Evolutionary conservation across 192 early-diverging fungal species (phyloP).

Genomic region (Podochytrium sp.): DNA sequence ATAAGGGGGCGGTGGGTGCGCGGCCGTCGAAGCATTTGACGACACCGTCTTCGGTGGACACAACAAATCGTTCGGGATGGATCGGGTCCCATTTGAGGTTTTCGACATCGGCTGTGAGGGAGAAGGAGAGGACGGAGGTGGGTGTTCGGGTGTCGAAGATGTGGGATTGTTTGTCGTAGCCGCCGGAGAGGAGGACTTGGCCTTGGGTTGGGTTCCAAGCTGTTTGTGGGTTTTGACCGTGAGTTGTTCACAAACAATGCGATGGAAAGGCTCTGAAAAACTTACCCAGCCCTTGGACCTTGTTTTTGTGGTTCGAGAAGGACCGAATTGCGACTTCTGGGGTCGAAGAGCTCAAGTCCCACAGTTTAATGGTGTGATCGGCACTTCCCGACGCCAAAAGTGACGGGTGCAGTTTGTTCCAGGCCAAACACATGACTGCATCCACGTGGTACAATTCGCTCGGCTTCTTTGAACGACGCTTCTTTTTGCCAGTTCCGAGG

Average conservation of each 20-base stretch:
- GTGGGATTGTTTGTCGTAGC: constrained; percentile 87
- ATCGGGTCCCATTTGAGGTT: constrained; percentile 91
- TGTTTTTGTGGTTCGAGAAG: constrained; percentile 85
- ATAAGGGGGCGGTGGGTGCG: constrained; percentile 60
- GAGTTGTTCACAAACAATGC: background rate
- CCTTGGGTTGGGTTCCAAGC: constrained; percentile 88
- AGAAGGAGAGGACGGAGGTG: constrained; percentile 67
- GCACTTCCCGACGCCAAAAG: constrained; percentile 91
- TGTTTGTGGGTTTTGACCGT: background rate
- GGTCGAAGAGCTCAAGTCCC: constrained; percentile 81
- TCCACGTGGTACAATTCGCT: constrained; percentile 83
- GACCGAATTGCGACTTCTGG: constrained; percentile 67
- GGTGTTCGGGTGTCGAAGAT: constrained; percentile 93
- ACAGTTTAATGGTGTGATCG: constrained; percentile 96
- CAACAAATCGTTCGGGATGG: constrained; percentile 64
- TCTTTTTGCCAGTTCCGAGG: constrained; percentile 21
- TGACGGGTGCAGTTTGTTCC: constrained; percentile 83
- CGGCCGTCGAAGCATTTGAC: constrained; percentile 90
- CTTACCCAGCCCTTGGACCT: constrained; percentile 81
- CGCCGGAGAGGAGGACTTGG: constrained; percentile 86
- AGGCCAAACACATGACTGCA: constrained; percentile 92
- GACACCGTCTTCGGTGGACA: constrained; percentile 87
- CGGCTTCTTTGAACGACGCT: constrained; percentile 42
- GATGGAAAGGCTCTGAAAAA: background rate
- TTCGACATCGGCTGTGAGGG: constrained; percentile 86